A percentile compares a stretch with the other conserved stretches of the same genome.
These are phyloP conservation scores for Trichoderma oligosporum DNA, from an alignment of 2,329 filamentous ascomycete species.

Conservation along the genomic window DNA sequence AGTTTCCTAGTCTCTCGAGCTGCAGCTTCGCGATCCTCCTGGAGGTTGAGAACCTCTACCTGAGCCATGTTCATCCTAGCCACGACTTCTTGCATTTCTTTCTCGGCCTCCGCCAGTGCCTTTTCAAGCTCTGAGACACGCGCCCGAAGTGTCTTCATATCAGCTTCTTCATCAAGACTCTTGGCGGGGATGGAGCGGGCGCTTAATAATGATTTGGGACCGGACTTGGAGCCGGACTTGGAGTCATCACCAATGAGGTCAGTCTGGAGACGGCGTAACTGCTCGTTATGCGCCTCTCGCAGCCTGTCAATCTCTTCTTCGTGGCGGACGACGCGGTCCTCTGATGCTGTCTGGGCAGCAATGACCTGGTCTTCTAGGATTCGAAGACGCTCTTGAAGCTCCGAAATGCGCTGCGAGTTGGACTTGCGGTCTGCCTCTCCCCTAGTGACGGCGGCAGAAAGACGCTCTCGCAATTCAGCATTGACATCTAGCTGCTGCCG, in stretches of 20 bases:
- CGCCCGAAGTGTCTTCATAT: conserved; percentile 71
- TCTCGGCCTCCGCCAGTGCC: conserved; percentile 56
- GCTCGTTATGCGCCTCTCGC: conserved; percentile 70
- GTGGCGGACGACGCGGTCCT: conserved; percentile 76
- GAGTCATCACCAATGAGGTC: conserved; percentile 36
- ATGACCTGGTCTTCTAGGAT: conserved; percentile 80
- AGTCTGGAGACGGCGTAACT: conserved; percentile 73
- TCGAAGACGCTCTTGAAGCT: conserved; percentile 76
- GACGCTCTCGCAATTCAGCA: conserved; percentile 66
- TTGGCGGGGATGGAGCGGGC: conserved; percentile 52
- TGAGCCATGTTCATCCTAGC: conserved; percentile 75
- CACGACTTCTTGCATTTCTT: conserved; percentile 79
- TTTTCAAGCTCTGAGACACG: conserved; percentile 82
- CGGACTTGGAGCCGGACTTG: conserved; percentile 33
- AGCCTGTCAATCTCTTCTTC: conserved; percentile 79
- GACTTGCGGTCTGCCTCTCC: conserved; percentile 79
- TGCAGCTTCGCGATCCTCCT: conserved; percentile 70
- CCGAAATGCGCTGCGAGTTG: conserved; percentile 77
- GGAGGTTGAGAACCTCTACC: conserved; percentile 77
- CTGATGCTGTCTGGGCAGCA: conserved; percentile 76
- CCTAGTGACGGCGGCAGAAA: conserved; percentile 74
- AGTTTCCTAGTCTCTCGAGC: conserved; percentile 67
- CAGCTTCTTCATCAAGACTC: conserved; percentile 67
- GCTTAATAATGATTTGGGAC: conserved; percentile 29
- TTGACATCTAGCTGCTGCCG: conserved; percentile 78